Conservation (phyloP, 441 rosid species). For the Erodium texanum region DNA sequence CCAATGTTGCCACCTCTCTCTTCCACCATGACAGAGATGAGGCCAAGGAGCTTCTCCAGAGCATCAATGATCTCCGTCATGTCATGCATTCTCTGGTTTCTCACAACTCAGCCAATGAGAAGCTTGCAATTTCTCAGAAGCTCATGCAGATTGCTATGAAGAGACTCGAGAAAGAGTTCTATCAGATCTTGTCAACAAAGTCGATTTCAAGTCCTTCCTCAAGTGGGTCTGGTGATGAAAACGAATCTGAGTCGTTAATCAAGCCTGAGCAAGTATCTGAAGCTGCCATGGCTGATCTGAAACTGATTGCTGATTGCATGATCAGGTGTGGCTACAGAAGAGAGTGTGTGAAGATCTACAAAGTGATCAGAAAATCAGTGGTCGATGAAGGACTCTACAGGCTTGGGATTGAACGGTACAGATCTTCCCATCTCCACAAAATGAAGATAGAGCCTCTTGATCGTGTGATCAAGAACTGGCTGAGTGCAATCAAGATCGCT, state of each 20-base stretch:
- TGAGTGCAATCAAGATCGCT: conserved; percentile 35
- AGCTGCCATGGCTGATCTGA: conserved; percentile 38
- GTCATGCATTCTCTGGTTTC: conserved; percentile 49
- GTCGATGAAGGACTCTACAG: conserved; percentile 43
- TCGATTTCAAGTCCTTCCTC: conserved; percentile 37
- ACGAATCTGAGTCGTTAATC: conserved; percentile 26
- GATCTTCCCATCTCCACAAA: conserved; percentile 32
- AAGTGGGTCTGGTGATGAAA: conserved; percentile 18
- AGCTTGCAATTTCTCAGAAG: conserved; percentile 43
- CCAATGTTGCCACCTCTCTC: conserved; percentile 22
- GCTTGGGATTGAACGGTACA: conserved; percentile 37
- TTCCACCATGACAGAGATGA: conserved; percentile 39
- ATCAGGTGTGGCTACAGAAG: conserved; percentile 44
- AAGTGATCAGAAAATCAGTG: conserved; percentile 34
- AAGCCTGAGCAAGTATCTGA: conserved; percentile 33
- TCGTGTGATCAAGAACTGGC: conserved; percentile 38
- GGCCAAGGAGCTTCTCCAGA: conserved; percentile 39
- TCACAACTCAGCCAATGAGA: conserved; percentile 23
- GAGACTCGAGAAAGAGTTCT: conserved; percentile 47
- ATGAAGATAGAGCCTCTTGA: conserved; percentile 29
- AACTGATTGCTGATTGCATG: conserved; percentile 52
- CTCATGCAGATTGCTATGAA: conserved; percentile 53
- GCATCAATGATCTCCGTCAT: conserved; percentile 34
- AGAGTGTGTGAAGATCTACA: conserved; percentile 45
- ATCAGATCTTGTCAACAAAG: conserved; percentile 35